Percentiles rank a stretch among this genome's conserved stretches.
Evolutionary conservation across 495 filamentous ascomycete genomes (phyloP).

Genomic region (Lichina pygmaea): DNA sequence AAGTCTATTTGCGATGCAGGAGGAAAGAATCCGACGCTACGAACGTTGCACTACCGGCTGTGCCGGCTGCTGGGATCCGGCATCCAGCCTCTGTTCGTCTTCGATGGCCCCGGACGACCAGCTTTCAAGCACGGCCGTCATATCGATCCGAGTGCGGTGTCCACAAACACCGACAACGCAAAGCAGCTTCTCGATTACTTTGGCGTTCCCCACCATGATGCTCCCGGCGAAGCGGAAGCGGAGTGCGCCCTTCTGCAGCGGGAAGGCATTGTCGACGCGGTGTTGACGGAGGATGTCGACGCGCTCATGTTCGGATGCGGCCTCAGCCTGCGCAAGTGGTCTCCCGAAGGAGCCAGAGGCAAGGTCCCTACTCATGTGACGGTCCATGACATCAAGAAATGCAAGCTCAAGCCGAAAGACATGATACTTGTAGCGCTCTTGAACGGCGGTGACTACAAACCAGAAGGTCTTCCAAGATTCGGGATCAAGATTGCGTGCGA

Average conservation of each 20-base stretch:
- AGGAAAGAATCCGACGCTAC: constrained; percentile 69
- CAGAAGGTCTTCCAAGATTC: constrained; percentile 67
- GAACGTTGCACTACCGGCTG: constrained; percentile 82
- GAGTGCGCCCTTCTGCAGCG: constrained; percentile 78
- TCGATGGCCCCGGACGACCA: constrained; percentile 78
- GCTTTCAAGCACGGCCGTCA: constrained; percentile 46
- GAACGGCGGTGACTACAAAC: constrained; percentile 86
- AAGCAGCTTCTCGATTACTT: constrained; percentile 64
- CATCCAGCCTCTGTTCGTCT: constrained; percentile 81
- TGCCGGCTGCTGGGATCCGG: constrained; percentile 53
- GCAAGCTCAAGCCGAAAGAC: constrained; percentile 47
- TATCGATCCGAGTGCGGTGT: constrained; percentile 18
- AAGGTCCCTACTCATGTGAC: constrained; percentile 64
- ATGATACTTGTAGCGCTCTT: constrained; percentile 92
- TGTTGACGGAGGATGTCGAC: constrained; percentile 92
- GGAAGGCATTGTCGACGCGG: constrained; percentile 71
- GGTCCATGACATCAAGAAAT: constrained; percentile 32
- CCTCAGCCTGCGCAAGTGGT: constrained; percentile 58
- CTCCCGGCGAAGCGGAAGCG: constrained; percentile 89
- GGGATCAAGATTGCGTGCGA: constrained; percentile 72
- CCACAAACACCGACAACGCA: constrained; percentile 18
- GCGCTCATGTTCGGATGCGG: constrained; percentile 91
- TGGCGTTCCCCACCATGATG: constrained; percentile 60
- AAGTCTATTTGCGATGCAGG: constrained; percentile 15
- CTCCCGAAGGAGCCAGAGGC: constrained; percentile 33